Conservation (phyloP, 306 rosid genomes). For the Prunus padus region DNA sequence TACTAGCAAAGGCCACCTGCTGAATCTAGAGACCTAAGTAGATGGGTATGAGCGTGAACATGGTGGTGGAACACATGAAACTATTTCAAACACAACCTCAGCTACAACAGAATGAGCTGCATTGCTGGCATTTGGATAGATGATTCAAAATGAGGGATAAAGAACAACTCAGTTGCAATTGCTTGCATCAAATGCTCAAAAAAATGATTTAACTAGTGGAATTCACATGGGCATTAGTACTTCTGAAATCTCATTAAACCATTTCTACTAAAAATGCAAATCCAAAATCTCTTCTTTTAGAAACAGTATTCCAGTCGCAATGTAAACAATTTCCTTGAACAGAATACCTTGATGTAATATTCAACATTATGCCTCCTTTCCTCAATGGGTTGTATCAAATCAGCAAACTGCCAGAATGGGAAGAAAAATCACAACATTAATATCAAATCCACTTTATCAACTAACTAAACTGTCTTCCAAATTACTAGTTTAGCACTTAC, state of each 20-base stretch:
- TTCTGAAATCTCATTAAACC: neutral
- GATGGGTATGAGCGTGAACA: neutral
- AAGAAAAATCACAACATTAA: conserved; percentile 15
- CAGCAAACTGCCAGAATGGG: conserved; percentile 58
- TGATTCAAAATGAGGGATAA: neutral
- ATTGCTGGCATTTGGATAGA: neutral
- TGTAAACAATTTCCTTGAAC: neutral
- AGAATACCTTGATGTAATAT: conserved; percentile 71
- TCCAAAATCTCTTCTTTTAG: neutral
- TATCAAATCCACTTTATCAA: neutral
- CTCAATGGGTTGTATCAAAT: conserved; percentile 76
- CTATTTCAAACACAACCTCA: neutral
- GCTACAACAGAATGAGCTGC: neutral
- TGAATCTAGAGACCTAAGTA: neutral
- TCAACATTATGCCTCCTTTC: conserved; percentile 61
- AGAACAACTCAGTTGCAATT: neutral
- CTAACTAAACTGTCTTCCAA: neutral
- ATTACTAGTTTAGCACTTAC: neutral
- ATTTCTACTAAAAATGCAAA: neutral
- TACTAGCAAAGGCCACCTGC: neutral
- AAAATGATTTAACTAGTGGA: neutral
- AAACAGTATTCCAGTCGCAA: neutral
- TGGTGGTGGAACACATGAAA: conserved; percentile 2
- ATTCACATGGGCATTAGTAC: neutral
- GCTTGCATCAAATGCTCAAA: neutral